These are phyloP conservation scores for Trichoderma pleuroti DNA, from an alignment of 2,329 filamentous ascomycete species.

Conservation along the genomic window DNA sequence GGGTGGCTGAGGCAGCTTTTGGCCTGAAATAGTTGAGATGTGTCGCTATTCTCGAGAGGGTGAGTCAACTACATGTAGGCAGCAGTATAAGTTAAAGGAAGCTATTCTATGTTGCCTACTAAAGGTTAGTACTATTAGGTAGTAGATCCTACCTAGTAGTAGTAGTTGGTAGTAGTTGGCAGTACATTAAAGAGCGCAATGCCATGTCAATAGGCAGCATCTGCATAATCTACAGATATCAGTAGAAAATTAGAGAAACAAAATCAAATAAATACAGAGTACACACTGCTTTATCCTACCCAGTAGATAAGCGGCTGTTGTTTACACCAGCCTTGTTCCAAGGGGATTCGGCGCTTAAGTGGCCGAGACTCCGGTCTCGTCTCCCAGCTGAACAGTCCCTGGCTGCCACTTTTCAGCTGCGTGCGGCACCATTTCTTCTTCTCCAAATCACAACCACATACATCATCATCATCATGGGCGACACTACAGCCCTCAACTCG, in stretches of 20 bases:
- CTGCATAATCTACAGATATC: background rate
- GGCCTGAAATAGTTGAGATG: background rate
- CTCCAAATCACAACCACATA: background rate
- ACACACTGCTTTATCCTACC: background rate
- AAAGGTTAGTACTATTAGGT: no score
- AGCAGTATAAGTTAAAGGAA: background rate
- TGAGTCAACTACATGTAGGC: no score
- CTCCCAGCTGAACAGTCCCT: background rate
- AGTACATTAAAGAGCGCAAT: background rate
- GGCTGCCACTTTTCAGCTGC: background rate
- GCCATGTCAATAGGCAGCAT: background rate
- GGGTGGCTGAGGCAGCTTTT: background rate
- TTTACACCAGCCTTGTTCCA: background rate
- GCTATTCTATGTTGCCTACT: background rate
- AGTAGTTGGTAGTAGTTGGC: background rate
- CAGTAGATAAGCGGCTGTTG: background rate
- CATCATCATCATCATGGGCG: background rate
- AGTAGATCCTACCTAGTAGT: no score
- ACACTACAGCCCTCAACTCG: background rate
- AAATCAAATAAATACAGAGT: background rate
- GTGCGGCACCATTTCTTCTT: background rate
- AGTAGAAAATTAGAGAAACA: background rate
- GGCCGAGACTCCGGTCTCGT: background rate
- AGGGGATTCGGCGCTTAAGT: background rate
- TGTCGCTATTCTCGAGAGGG: background rate